phyloP scores from a whole-genome alignment of 2,329 filamentous ascomycete genomes.

The Aspergillus novoparasiticus region DNA sequence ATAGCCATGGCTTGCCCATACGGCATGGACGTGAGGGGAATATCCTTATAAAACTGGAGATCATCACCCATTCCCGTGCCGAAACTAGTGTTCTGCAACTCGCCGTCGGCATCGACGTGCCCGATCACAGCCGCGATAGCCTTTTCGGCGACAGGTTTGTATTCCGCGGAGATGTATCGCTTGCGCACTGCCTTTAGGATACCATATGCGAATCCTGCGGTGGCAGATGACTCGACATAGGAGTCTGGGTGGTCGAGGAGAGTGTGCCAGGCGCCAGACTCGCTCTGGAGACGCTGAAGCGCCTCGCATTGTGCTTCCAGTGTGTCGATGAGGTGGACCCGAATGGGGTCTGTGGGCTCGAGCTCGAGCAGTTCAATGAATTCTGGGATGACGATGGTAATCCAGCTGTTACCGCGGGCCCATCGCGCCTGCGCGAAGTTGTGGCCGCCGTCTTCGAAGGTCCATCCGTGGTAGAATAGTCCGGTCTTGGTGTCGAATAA shows the following conservation, averaged over 20 bases:
- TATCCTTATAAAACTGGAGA: conserved; percentile 76
- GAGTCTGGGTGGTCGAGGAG: conserved; percentile 72
- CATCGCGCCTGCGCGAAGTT: conserved; percentile 60
- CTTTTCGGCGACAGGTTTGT: conserved; percentile 62
- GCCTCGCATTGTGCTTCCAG: conserved; percentile 71
- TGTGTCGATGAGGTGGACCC: conserved; percentile 53
- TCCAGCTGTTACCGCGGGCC: conserved; percentile 64
- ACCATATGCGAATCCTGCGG: conserved; percentile 78
- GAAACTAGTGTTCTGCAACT: conserved; percentile 74
- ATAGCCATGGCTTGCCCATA: conserved; percentile 86
- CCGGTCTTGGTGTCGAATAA: conserved; percentile 72
- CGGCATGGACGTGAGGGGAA: conserved; percentile 76
- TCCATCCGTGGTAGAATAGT: conserved; percentile 82
- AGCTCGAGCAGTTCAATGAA: conserved; percentile 74
- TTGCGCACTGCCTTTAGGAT: conserved; percentile 73
- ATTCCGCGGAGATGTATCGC: conserved; percentile 66
- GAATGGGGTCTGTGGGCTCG: conserved; percentile 60
- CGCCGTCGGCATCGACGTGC: conserved; percentile 67
- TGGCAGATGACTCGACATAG: conserved; percentile 75
- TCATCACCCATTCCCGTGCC: conserved; percentile 76
- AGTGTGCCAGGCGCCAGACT: conserved; percentile 72
- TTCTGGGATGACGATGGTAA: conserved; percentile 82
- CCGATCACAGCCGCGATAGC: conserved; percentile 68
- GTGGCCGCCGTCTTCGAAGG: conserved; percentile 67
- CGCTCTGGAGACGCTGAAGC: conserved; percentile 61